Base-by-base conservation (phyloP, 2,329 filamentous ascomycete genomes). In the Stylonectria norvegica region DNA sequence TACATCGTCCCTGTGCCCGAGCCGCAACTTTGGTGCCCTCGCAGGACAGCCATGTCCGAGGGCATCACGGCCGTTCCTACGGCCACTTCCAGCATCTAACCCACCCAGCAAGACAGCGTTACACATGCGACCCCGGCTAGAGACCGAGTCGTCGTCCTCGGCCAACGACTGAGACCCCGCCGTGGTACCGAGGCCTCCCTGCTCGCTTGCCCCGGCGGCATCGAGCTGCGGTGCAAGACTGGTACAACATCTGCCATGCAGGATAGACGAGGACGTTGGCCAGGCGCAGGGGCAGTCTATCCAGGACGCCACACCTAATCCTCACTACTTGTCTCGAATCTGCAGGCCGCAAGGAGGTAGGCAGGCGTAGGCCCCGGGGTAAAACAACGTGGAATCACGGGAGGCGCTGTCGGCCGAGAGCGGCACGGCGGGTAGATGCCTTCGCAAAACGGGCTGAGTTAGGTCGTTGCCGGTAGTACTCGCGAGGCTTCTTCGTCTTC, bases 391-490 rank as follows among this genome's bases (percentile, higher is more conserved):
- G 48, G 41, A 35, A 49, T 53, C 47, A 57, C 50, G 42, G 39
- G 30, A 49, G 37, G 39, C 34, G 31, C 30, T 49, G 54, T 51
- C 40, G 34, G 45, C 56, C 54, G 40, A 39, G 23, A 40, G 43
- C 41, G 38, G 45, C 48, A 43, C 49, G 34, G 27, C 47, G 46
- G 54, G 54, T 51, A 47, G 52, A 49, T 45, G 54, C 52, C 42
- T n/a, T 57, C 54, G 54, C 54, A 57, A 57, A 57, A 45, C 34
- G 50, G 52, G 52, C 54, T 57, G 43, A 27, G 55, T 57, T 57
- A 32, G 54, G 54, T 34, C 37, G 56, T 45, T 36, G 14, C 47
- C 36, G 38, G 36, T 12, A 17, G 33, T 40, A 36, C 49, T 30
- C 34, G 49, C 47, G 34, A 40, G 28, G 22, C 14, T 17, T 9